Base-by-base conservation (phyloP, 352 stramenopile genomes). In the Phytophthora hybrid region DNA sequence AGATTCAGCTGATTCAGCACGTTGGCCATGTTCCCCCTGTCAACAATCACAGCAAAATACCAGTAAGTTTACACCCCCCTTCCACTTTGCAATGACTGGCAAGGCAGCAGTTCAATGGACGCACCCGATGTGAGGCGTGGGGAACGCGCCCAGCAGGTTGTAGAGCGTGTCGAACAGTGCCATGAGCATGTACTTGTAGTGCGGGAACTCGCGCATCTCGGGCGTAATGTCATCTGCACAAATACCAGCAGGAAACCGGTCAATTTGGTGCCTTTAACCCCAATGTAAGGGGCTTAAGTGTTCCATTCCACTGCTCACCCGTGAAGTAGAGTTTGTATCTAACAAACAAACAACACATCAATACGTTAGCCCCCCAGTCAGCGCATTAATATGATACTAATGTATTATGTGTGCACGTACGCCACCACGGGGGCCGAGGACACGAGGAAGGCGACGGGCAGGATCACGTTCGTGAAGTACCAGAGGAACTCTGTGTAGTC, bases 151-250 rank as follows among this genome's bases (percentile, higher is more conserved):
- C 53, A 96, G 77, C 29, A 97, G 74, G 74, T 93, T 96, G 79
- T 88, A 93, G 4, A 93, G 72, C 76, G 87, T 93, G 75, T 97
- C 90, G 29, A 96, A 90, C 19, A 95, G 77, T 59, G 87, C 89
- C 89, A 97, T 95, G 68, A 96, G 85, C 56, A 84, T 79, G 77
- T 91, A 95, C 69, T 96, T 97, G 80, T 94, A 94, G 74, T 96
- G 87, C 23, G 89, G 89, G 70, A 95, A 95, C 32, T 80, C 64
- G 2, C 84, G 83, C 89, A 96, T 97, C 54, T 94, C 88, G 18
- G 67, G 65, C 59, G 90, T 95, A 71, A 96, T 96, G 72, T 95
- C 85, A 69, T 95, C 87, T 89, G 59, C 32, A 72, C 11, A 63
- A 39, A 18, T 31, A 4, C 10, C 8, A 54, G 14, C 19, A 54